Evolutionary conservation across 2,329 filamentous ascomycete genomes (phyloP), one percentile per base, ranked within the genome.

Genomic region (Esteya vermicola): DNA sequence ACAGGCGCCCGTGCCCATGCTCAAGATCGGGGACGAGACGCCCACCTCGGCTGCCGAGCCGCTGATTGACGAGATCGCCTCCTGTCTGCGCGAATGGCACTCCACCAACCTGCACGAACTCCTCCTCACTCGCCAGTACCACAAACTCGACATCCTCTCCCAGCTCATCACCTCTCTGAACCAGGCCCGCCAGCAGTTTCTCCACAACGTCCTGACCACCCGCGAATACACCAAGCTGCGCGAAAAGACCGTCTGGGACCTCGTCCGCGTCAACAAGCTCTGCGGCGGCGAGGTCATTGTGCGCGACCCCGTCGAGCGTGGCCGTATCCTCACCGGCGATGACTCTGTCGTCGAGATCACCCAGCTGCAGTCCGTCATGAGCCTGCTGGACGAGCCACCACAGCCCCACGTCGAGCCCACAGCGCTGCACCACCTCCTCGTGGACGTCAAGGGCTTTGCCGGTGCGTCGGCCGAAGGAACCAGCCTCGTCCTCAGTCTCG

Each of bases 1-100:
- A 23, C 75, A 85, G 10, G 93, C 93, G 10, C 91, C 91, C 0
- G 88, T 98, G 9, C 91, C 91, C 5, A 91, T 96, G 82, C 70
- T 98, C 39, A 94, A 95, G 59, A 89, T 98, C 56, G 91, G 91
- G 43, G 91, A 98, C 54, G 91, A 98, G 63, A 94, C 86, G 2
- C 85, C 88, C 2, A 93, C 85, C 0, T 95, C 86, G 6, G 68
- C 75, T 14, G 78, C 83, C 9, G 93, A 98, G 57, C 91, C 91
- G 3, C 62, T 98, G 45, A 88, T 98, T 20, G 91, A 98, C 59
- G 91, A 98, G 58, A 96, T 98, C 51, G 88, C 91, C 13, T 95
- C 88, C 4, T 98, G 91, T 56, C 63, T 98, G 47, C 77, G 91
- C 50, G 91, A 98, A 69, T 98, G 91, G 93, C 89, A 98, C 62